Conservation (phyloP, 2,329 filamentous ascomycete genomes). For the Leptographium flavum region DNA sequence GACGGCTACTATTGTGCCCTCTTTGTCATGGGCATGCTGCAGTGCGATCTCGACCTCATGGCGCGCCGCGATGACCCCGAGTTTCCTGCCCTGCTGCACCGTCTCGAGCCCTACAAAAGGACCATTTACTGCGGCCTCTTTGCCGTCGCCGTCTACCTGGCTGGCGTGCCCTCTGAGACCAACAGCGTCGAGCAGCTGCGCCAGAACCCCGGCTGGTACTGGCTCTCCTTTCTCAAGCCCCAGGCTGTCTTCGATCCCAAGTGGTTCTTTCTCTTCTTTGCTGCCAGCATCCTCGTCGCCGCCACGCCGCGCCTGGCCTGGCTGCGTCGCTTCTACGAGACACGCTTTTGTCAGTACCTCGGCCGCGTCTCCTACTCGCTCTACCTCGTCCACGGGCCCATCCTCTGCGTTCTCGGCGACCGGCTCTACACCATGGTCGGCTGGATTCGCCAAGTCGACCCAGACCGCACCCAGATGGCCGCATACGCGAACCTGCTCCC, state of each 20-base stretch:
- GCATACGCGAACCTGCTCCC: slow-evolving; percentile 43
- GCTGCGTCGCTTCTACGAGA: slow-evolving; percentile 45
- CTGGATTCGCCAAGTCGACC: slow-evolving; percentile 26
- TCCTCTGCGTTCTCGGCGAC: slow-evolving; percentile 46
- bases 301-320: slow-evolving; percentile 41
- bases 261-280: slow-evolving; percentile 54
- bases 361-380: slow-evolving; percentile 48
- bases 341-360: slow-evolving; percentile 43
- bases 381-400: slow-evolving; percentile 50
- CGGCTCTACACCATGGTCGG: slow-evolving; percentile 48
- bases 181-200: slow-evolving; percentile 32
- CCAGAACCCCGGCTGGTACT: slow-evolving; percentile 45
- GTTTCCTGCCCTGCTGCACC: slow-evolving; percentile 33
- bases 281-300: slow-evolving; percentile 40
- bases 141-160: slow-evolving; percentile 37
- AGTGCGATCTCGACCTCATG: slow-evolving; percentile 46
- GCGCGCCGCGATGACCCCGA: slow-evolving; percentile 24
- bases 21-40: slow-evolving; percentile 46
- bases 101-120: slow-evolving; percentile 31
- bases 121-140: slow-evolving; percentile 40
- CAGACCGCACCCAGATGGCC: slow-evolving; percentile 30
- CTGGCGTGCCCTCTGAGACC: slow-evolving; percentile 42
- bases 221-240: slow-evolving; percentile 45
- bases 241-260: slow-evolving; percentile 52
- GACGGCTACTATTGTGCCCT: slow-evolving; percentile 50